Base-by-base conservation (phyloP, 306 rosid species). In the Quercus bicolor region DNA sequence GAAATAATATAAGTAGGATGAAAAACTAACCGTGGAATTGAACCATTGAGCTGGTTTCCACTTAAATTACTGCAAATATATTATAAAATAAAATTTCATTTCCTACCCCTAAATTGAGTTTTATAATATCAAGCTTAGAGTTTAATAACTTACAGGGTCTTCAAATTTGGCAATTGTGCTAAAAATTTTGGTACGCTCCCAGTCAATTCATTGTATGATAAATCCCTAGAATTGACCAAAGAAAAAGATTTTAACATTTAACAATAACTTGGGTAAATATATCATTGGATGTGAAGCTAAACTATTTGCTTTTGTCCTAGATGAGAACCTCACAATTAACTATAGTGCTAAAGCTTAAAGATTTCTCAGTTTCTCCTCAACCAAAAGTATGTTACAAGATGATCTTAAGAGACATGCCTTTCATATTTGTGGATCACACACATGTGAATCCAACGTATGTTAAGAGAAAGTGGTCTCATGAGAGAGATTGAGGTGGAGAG, bases 151-250 rank as follows among this genome's bases (percentile, higher is more conserved):
- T 82, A 34, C 40, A 34, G 40, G 40, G 40, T 5, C 40, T 34
- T 34, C 40, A 34, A 34, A 34, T 34, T 34, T 34, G 8, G 40
- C 40, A 34, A 6, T 34, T 34, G 40, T 6, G 40, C 40, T 34
- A 34, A 34, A 34, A 89, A 81, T 1, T 74, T 65, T 0, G 87
- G 93, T 6, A 86, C 6, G 45, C 52, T 16, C 52, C 92, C 90
- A 2, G 75, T 78, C 33, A 89, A 79, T 16, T 83, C 78, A 72
- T 89, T 89, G 82, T 82, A 57, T 28, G 90, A 86, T 56, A 86
- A 68, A 75, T 89, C 85, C 83, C 91, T 87, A 52, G 8, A 48
- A 56, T 37, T 37, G 43, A 37, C 43, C 43, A 37, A 37, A 37
- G 9, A 37, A 6, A 37, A 37, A 37, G 43, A 37, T 37, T 6